Percentiles rank a stretch among this genome's conserved stretches.
Conservation (phyloP, 1,139 yeast species). For the Sugiyamaella japonica region DNA sequence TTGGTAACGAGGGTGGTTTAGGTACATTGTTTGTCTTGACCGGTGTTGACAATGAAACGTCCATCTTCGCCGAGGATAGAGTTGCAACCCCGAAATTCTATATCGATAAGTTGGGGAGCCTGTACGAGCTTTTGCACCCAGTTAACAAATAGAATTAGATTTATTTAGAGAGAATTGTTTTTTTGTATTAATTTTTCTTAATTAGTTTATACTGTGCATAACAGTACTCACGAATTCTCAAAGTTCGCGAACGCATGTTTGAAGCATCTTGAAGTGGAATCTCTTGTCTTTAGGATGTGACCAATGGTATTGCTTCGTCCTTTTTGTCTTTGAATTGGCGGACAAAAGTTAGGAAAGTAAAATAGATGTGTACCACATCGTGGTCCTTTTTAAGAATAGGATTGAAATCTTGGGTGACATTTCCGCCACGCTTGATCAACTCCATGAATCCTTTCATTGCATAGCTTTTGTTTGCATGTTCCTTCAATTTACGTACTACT, state of each 20-base stretch:
- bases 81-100: conserved; percentile 63
- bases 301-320: background rate
- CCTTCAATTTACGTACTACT: background rate
- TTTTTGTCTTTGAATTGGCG: background rate
- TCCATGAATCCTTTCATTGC: background rate
- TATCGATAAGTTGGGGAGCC: conserved; percentile 73
- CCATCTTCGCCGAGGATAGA: conserved; percentile 49
- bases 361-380: no score
- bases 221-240: background rate
- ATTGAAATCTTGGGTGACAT: no score
- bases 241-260: conserved; percentile 2
- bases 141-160: background rate
- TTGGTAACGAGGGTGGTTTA: conserved; percentile 84
- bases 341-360: background rate
- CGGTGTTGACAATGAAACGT: conserved; percentile 80
- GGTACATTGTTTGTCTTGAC: conserved; percentile 82
- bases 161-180: background rate
- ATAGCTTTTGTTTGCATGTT: background rate
- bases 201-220: background rate
- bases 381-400: no score
- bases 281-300: background rate
- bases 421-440: background rate
- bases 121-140: conserved; percentile 39
- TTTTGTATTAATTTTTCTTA: background rate
- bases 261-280: background rate